phyloP scores from a whole-genome alignment of 1,139 yeast genomes.

The Spencermartinsiella ligniputridi region DNA sequence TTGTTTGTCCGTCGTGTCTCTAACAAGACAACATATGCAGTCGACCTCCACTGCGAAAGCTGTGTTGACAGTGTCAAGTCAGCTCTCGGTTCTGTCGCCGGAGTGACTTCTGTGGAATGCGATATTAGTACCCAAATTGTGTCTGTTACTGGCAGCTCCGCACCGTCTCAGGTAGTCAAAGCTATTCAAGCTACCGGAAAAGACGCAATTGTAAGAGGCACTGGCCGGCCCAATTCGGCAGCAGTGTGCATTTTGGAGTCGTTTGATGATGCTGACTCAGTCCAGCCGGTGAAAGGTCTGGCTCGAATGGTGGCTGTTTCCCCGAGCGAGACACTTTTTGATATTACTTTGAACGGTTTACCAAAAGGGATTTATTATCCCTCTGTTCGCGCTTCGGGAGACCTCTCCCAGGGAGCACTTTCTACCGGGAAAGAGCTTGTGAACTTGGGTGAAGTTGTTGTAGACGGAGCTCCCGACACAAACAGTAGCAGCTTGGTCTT shows the following conservation, averaged over 20 bases:
- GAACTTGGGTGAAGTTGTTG: conserved; percentile 36
- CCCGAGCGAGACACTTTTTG: conserved; percentile 51
- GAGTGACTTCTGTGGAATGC: conserved; percentile 45
- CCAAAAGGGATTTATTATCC: conserved; percentile 63
- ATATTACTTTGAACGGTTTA: conserved; percentile 72
- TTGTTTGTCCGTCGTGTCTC: neutral
- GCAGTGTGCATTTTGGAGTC: conserved; percentile 88
- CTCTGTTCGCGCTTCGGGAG: conserved; percentile 64
- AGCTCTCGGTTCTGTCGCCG: conserved; percentile 43
- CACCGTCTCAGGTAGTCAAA: conserved; percentile 66
- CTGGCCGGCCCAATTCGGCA: conserved; percentile 82
- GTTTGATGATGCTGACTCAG: conserved; percentile 46
- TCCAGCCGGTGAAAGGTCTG: conserved; percentile 74
- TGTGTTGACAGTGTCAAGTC: conserved; percentile 59
- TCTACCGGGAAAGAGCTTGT: conserved; percentile 61
- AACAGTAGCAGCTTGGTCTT: conserved; percentile 32
- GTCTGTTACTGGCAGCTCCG: conserved; percentile 55
- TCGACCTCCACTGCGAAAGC: conserved; percentile 67
- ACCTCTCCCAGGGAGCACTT: conserved; percentile 67
- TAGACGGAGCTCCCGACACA: conserved; percentile 36
- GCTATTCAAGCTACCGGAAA: conserved; percentile 69
- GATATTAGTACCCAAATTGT: conserved; percentile 57
- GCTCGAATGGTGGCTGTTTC: conserved; percentile 78
- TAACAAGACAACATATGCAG: conserved; percentile 51
- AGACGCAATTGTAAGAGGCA: conserved; percentile 89